Conservation (phyloP, 805 yeast species). For the Kregervanrija pseudodelftensis region DNA sequence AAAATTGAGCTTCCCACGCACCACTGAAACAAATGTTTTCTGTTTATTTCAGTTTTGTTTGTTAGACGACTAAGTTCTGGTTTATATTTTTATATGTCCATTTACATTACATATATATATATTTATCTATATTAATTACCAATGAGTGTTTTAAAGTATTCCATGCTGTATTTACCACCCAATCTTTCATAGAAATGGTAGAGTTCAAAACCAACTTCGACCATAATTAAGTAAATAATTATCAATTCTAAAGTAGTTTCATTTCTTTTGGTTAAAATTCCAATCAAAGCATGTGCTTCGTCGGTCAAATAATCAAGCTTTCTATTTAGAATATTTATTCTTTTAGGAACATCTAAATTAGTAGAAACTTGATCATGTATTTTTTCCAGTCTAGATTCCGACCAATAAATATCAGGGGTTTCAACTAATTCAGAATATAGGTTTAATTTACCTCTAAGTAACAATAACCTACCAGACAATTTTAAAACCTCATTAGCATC, state of each 20-base stretch:
- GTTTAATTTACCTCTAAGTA: slow-evolving; percentile 76
- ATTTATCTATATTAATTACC: no score
- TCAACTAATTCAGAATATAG: slow-evolving; percentile 83
- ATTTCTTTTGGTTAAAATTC: slow-evolving; percentile 68
- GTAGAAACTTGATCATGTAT: slow-evolving; percentile 67
- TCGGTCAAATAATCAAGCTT: slow-evolving; percentile 89
- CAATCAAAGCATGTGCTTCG: slow-evolving; percentile 70
- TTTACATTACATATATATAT: no score
- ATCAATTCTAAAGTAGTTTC: slow-evolving; percentile 81
- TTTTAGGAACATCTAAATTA: slow-evolving; percentile 65
- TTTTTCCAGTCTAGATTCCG: slow-evolving; percentile 76
- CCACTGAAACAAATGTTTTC: no score
- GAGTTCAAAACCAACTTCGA: slow-evolving; percentile 79
- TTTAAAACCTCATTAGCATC: slow-evolving; percentile 56
- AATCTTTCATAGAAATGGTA: slow-evolving; percentile 63
- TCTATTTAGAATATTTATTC: slow-evolving; percentile 73
- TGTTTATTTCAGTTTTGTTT: no score
- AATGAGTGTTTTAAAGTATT: slow-evolving; percentile 4
- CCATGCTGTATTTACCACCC: slow-evolving; percentile 13
- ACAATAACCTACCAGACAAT: slow-evolving; percentile 66
- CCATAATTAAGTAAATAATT: slow-evolving; percentile 72
- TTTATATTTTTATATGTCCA: no score
- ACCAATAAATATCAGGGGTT: slow-evolving; percentile 91
- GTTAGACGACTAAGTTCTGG: no score
- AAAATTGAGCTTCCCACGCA: no score